These are phyloP conservation scores for Clarireedia homoeocarpa DNA, from an alignment of 2,329 filamentous ascomycete genomes.

Conservation along the genomic window DNA sequence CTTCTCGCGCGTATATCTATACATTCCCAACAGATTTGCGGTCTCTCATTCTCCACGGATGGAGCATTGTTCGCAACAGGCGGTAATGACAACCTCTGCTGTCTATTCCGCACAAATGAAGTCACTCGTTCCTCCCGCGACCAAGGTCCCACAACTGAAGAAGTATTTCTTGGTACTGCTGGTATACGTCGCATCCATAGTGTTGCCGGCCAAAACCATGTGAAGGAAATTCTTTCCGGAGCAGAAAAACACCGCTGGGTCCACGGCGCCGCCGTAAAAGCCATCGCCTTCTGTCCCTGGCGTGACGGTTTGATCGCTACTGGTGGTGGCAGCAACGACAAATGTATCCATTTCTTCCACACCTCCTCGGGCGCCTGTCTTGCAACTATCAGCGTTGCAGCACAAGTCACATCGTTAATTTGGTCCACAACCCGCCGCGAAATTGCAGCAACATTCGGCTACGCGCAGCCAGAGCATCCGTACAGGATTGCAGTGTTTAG, in stretches of 20 bases:
- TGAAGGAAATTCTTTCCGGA: constrained; percentile 44
- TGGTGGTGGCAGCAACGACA: constrained; percentile 88
- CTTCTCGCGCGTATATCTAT: constrained; percentile 69
- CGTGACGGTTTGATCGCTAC: constrained; percentile 79
- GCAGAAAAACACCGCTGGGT: constrained; percentile 64
- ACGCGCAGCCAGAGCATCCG: constrained; percentile 81
- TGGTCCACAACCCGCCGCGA: constrained; percentile 83
- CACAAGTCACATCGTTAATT: constrained; percentile 87
- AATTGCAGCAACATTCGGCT: constrained; percentile 90
- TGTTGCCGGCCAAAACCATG: constrained; percentile 26
- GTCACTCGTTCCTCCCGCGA: constrained; percentile 14
- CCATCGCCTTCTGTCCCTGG: constrained; percentile 96
- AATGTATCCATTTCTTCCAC: constrained; percentile 94
- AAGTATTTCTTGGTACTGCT: constrained; percentile 17
- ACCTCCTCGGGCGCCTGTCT: constrained; percentile 73
- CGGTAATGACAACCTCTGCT: constrained; percentile 86
- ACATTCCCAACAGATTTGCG: constrained; percentile 87
- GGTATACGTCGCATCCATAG: constrained; percentile 28
- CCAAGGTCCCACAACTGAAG: constrained; percentile 12
- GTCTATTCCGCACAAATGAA: constrained; percentile 56
- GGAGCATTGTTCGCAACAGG: constrained; percentile 76
- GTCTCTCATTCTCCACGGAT: constrained; percentile 76
- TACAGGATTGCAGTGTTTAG: constrained; percentile 87
- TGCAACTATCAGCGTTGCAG: constrained; percentile 84
- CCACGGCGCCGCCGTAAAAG: constrained; percentile 87